Conservation (phyloP, 352 stramenopile species). For the Globisporangium rhizosaccharum region DNA sequence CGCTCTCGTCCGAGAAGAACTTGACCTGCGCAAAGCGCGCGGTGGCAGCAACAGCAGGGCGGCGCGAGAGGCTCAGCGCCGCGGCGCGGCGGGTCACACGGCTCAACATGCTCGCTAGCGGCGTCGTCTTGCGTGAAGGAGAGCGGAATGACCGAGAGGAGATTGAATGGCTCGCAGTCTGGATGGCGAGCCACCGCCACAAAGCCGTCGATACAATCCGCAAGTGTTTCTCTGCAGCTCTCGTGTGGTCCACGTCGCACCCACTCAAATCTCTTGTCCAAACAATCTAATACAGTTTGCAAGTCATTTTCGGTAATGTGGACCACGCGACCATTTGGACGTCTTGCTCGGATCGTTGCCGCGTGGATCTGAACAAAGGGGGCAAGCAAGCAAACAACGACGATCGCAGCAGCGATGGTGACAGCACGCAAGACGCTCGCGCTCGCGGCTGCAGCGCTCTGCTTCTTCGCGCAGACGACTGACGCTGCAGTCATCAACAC, state of each 20-base stretch:
- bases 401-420: constrained; percentile 5
- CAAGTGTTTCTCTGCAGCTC: background rate
- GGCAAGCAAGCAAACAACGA: background rate
- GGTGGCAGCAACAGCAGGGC: constrained; percentile 27
- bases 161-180: constrained; percentile 17
- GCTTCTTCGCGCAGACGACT: constrained; percentile 15
- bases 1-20: constrained; percentile 49
- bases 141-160: constrained; percentile 7
- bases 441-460: constrained; percentile 26
- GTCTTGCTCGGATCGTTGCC: constrained; percentile 7
- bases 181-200: constrained; percentile 2
- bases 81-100: constrained; percentile 55
- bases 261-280: background rate
- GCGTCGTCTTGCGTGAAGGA: background rate
- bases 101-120: constrained; percentile 43
- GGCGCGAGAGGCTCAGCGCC: constrained; percentile 37
- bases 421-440: constrained; percentile 22
- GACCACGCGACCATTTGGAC: background rate
- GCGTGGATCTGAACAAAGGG: constrained; percentile 14
- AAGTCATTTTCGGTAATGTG: background rate
- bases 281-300: background rate
- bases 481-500: constrained; percentile 66
- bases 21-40: constrained; percentile 44
- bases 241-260: constrained; percentile 13
- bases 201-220: background rate